Evolutionary conservation across 331 rosid species (phyloP), one percentile per base, ranked within the genome.

Genomic region (Cucumis variabilis): DNA sequence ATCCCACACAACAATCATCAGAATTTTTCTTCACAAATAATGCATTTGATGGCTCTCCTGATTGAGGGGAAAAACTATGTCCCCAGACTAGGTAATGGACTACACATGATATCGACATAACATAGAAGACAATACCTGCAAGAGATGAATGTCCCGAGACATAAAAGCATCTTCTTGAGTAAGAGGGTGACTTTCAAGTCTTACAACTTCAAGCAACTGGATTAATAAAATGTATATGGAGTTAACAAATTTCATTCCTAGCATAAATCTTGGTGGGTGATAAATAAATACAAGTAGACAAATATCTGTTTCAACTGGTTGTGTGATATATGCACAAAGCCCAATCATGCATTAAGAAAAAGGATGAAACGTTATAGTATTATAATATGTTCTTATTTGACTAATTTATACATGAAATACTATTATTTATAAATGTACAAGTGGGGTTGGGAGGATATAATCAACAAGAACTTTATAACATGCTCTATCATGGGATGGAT

Each of bases 161-260:
- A 89, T 91, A 88, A 97, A 96, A 41, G 95, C 91, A 27, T 96
- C 98, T 90, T 94, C 98, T 88, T 93, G 96, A 65, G 98, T 91
- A 77, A 97, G 90, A 74, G 98, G 94, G 87, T 95, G 98, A 20
- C 99, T 96, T 92, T 97, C 99, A n/a, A 97, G 98, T 84, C 99
- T 92, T 87, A 96, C 93, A 85, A 97, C 96, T 92, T 97, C 99
- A 75, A 96, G 98, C 92, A 93, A 91, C 99, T 97, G 92, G 44
- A 88, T 27, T 30, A 27, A 80, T 6, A 58, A 58, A 15, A 58
- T 87, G 94, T 53, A 53, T 16, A 53, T 15, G 27, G 58, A 80
- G 63, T 55, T 27, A 53, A 80, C 5, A 53, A 37, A 78, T 77
- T 21, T 9, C 67, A 21, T 23, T 77, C 83, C 24, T 28, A 77